Base-by-base conservation (phyloP, 2,329 filamentous ascomycete species). In the Cryphonectria naterciae region DNA sequence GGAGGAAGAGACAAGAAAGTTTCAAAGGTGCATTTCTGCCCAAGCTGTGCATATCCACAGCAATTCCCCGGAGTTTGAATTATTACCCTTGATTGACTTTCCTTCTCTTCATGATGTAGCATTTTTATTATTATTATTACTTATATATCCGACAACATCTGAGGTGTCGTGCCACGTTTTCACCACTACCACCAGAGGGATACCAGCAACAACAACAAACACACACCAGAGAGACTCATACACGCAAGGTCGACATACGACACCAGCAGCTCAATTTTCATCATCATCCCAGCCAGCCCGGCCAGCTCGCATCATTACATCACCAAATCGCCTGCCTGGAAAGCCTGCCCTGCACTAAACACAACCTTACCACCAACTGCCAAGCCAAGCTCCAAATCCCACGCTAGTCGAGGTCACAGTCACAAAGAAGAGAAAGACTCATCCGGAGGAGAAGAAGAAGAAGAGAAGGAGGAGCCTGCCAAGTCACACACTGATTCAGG, bases 101-200 rank as follows among this genome's bases (percentile, higher is more conserved):
- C 25, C 37, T 13, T 43, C 22, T 64, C 39, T 11, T 39, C 22
- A 63, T 61, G 28, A 37, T 37, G 39, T 46, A 35, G 35, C 5
- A 19, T 64, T 8, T 8, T n/a, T n/a, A n/a, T n/a, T n/a, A n/a
- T n/a, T 32, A 6, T 7, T 17, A 2, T 64, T 64, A 7, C 41
- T 43, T 17, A 58, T 28, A 64, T 43, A 4, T 32, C 13, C 10
- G 7, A 11, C 13, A 39, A 46, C 19, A 39, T 15, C 61, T 64
- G 61, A 64, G 61, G 37, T 41, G 39, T 64, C 61, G 61, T 43
- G 28, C 61, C 39, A 64, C 39, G n/a, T 32, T 17, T 19, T 32
- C 5, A 64, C 61, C 46, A 49, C 19, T 11, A 64, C n/a, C 61
- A 35, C 54, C 25, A 28, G 13, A 6, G 25, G n/a, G 52, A 28